Base-by-base conservation (phyloP, 805 yeast species). In the Hanseniaspora valbyensis region DNA sequence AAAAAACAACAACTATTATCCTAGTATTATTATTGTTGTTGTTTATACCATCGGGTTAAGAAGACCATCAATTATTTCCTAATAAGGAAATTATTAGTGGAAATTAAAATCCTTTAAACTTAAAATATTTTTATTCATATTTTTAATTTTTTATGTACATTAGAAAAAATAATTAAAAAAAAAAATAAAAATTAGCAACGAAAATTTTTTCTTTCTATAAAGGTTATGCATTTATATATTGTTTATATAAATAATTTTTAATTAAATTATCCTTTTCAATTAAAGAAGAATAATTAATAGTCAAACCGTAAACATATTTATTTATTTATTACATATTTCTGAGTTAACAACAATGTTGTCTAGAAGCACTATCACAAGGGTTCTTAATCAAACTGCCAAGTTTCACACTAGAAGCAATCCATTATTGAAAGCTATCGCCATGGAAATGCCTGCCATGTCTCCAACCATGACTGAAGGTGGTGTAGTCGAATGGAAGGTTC, bases 391-490 rank as follows among this genome's bases (percentile, higher is more conserved):
- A 38, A 12, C 10, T 7, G 29, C 39, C 4, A 39, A 32, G 22
- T 46, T 46, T 34, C 44, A 38, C 25, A 46, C 50, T 3, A 46
- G 50, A 45, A 12, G 42, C 22, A 24, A 22, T 5, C 43, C 43
- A 9, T 32, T 46, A 12, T 25, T 46, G 25, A 59, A 61, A 48
- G 70, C 69, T 12, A 60, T 64, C 49, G 63, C 76, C 56, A 87
- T 86, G 69, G 80, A 73, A 49, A 90, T 90, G 97, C 98, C 98
- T 3, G 96, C 98, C 24, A 86, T 90, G 96, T 89, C 96, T 4
- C 98, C 98, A 39, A 90, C 98, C 6, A 90, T 90, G 98, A 87
- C 88, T 28, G 85, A 81, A 62, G 98, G 98, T 37, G 96, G 95
- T 5, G 76, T 90, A 56, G 85, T 87, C 12, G 73, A 78, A 50